Evolutionary conservation across 345 rosid genomes (phyloP).

Genomic region (Citrus sp.): DNA sequence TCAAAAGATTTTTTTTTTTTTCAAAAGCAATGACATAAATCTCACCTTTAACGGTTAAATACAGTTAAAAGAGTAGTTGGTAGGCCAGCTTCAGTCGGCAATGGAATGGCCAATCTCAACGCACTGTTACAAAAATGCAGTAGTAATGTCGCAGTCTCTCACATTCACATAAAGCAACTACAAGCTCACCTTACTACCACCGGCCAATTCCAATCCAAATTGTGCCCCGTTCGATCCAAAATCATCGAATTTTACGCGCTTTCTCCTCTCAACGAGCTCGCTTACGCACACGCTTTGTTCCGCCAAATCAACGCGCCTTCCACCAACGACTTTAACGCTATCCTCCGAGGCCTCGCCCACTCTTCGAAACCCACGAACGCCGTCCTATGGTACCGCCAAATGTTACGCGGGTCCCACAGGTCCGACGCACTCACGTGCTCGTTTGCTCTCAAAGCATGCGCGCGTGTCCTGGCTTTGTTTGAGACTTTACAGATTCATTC

Average conservation of each 20-base stretch:
- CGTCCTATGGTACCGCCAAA: conserved; percentile 52
- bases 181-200: conserved; percentile 62
- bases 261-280: conserved; percentile 52
- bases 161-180: conserved; percentile 52
- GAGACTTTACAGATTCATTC: conserved; percentile 61
- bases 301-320: conserved; percentile 45
- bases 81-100: background rate
- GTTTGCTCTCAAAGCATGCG: conserved; percentile 76
- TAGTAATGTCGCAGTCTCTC: conserved; percentile 14
- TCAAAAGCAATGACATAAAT: no score
- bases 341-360: conserved; percentile 69
- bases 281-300: conserved; percentile 52
- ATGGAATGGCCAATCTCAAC: conserved; percentile 29
- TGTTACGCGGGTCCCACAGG: conserved; percentile 37
- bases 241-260: conserved; percentile 74
- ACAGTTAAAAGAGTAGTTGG: background rate
- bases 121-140: conserved; percentile 41
- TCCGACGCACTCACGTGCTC: conserved; percentile 85
- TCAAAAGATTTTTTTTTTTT: no score
- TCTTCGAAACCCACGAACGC: conserved; percentile 52
- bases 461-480: conserved; percentile 46
- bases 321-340: conserved; percentile 83
- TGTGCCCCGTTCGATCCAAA: conserved; percentile 51
- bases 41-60: background rate
- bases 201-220: conserved; percentile 46